Conservation (phyloP, 2,329 filamentous ascomycete genomes). For the Alternaria novae-zelandiae region DNA sequence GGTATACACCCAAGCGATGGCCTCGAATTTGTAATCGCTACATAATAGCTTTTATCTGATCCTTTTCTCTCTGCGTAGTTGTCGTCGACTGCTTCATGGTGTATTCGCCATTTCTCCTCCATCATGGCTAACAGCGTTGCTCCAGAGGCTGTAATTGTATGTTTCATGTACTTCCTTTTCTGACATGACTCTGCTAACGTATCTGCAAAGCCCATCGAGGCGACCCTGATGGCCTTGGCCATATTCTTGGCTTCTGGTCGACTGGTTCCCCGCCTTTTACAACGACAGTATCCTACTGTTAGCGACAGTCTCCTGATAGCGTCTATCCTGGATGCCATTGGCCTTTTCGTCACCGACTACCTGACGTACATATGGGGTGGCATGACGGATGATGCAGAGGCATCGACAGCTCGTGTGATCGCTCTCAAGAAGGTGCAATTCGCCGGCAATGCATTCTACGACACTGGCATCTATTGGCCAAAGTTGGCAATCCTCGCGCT, state of each 20-base stretch:
- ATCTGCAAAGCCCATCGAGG: conserved; percentile 19
- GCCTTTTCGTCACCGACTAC: conserved; percentile 25
- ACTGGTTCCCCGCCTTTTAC: conserved; percentile 21
- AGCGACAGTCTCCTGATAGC: conserved; percentile 26
- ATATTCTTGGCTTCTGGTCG: conserved; percentile 23
- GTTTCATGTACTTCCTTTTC: not conserved
- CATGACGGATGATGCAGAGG: conserved; percentile 20
- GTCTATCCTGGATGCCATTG: conserved; percentile 22
- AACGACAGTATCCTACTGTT: conserved; percentile 18
- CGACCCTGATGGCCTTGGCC: conserved; percentile 12
- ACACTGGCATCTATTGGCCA: conserved; percentile 26
- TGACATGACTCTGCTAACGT: not conserved
- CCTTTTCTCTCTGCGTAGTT: not conserved
- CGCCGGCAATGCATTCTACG: conserved; percentile 26
- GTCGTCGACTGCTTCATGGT: not conserved
- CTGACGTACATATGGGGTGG: conserved; percentile 28
- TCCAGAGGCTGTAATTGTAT: conserved; percentile 17
- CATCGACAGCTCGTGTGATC: conserved; percentile 9
- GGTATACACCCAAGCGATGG: not conserved
- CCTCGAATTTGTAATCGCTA: not conserved
- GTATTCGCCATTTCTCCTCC: not conserved
- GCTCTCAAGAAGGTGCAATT: conserved; percentile 30
- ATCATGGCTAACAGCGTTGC: conserved; percentile 14
- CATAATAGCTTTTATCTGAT: not conserved
- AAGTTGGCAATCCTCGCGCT: conserved; percentile 25